Evolutionary conservation across 1,139 yeast species (phyloP).

Genomic region (Blastobotrys serpentis): DNA sequence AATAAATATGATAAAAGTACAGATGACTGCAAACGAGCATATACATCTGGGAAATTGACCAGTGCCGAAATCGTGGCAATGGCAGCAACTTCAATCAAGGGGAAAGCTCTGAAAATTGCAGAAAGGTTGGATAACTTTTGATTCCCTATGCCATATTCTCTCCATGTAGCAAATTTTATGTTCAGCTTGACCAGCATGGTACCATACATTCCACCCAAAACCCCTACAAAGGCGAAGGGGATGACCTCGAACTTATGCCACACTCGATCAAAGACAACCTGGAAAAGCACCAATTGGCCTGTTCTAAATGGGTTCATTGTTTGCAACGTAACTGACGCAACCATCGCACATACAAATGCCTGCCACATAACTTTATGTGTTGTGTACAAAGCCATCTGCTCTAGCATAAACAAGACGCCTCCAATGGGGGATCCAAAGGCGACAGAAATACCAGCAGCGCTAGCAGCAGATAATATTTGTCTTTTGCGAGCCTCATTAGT

Average conservation of each 20-base stretch:
- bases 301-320: conserved; percentile 59
- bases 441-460: conserved; percentile 90
- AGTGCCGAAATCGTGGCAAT: conserved; percentile 53
- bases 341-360: conserved; percentile 73
- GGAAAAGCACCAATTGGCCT: conserved; percentile 58
- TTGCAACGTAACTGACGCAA: conserved; percentile 67
- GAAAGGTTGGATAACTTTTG: neutral
- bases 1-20: conserved; percentile 59
- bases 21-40: conserved; percentile 56
- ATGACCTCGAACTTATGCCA: conserved; percentile 71
- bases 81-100: conserved; percentile 48
- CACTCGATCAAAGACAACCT: conserved; percentile 64
- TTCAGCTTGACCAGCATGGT: conserved; percentile 52
- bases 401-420: conserved; percentile 84
- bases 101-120: conserved; percentile 18
- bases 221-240: conserved; percentile 67
- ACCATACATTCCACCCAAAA: conserved; percentile 69
- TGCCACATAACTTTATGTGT: conserved; percentile 74
- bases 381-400: conserved; percentile 64
- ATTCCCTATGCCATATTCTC: conserved; percentile 26
- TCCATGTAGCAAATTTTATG: conserved; percentile 42
- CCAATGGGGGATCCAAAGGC: conserved; percentile 96
- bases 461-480: conserved; percentile 77
- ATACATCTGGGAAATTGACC: conserved; percentile 54
- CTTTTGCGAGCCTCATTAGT: conserved; percentile 39